A percentile compares a stretch with the other conserved stretches of the same genome.
phyloP scores from a whole-genome alignment of 345 rosid genomes.

The Lagerstroemia speciosa region DNA sequence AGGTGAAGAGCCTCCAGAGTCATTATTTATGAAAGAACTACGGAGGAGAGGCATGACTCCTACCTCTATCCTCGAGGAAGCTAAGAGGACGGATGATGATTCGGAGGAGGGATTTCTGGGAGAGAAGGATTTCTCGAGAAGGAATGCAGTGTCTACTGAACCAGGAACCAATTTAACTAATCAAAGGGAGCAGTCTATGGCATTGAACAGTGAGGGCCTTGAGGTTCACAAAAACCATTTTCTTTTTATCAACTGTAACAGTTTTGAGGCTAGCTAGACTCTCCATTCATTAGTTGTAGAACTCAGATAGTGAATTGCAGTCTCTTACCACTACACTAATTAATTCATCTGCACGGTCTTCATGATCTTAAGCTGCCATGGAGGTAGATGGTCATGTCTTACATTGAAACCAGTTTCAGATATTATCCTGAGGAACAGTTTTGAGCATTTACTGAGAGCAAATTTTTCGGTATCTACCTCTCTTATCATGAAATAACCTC shows the following conservation, averaged over 20 bases:
- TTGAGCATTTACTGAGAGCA: too few species aligned
- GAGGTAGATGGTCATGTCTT: not conserved
- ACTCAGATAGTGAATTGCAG: too few species aligned
- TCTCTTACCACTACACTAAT: not conserved
- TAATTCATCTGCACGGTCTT: not conserved
- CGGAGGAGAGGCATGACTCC: constrained; percentile 92
- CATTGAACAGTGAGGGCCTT: constrained; percentile 94
- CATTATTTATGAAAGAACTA: constrained; percentile 87
- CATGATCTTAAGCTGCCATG: not conserved
- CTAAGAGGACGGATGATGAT: constrained; percentile 32
- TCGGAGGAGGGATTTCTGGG: constrained; percentile 44
- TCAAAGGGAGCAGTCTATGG: constrained; percentile 80
- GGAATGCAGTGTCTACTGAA: constrained; percentile 59
- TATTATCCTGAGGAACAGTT: not conserved
- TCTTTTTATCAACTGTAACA: not conserved
- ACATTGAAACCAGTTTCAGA: not conserved
- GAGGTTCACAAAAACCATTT: constrained; percentile 41
- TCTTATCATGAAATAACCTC: not conserved
- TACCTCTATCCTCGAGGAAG: constrained; percentile 72
- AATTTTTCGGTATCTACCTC: not conserved
- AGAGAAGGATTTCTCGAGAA: constrained; percentile 42
- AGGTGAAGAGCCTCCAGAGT: constrained; percentile 95
- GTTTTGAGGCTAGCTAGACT: not conserved
- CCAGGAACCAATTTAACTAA: constrained; percentile 48
- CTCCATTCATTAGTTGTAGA: not conserved